phyloP scores from a whole-genome alignment of 176 grass and related monocot genomes.

The Carex myosuroides region DNA sequence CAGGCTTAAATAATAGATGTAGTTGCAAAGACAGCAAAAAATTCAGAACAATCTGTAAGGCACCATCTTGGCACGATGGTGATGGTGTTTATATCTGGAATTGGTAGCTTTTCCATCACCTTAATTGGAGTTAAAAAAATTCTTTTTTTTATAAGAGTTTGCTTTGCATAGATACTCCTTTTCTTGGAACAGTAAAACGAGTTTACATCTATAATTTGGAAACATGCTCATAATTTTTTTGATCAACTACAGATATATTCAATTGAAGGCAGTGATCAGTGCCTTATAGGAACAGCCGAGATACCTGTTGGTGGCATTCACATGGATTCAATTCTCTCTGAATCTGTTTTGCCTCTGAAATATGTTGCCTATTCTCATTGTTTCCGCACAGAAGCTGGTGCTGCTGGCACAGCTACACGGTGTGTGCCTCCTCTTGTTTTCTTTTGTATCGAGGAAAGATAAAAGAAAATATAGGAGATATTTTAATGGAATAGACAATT shows the following conservation, averaged over 20 bases:
- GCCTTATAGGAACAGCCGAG: constrained; percentile 94
- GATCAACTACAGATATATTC: constrained; percentile 63
- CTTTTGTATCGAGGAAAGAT: not conserved
- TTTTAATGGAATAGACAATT: not conserved
- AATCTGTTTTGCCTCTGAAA: constrained; percentile 71
- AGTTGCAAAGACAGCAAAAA: not conserved
- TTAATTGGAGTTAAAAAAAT: not conserved
- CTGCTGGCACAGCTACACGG: constrained; percentile 74
- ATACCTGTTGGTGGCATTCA: constrained; percentile 98
- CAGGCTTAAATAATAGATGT: no score
- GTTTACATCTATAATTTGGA: not conserved
- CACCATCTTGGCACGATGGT: not conserved
- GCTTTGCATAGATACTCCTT: not conserved
- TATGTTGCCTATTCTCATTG: constrained; percentile 96
- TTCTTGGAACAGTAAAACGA: not conserved
- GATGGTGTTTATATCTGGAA: not conserved
- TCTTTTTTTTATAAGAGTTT: not conserved
- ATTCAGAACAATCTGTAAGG: not conserved
- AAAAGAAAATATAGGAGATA: not conserved
- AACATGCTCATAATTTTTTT: not conserved
- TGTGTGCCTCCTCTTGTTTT: constrained; percentile 16
- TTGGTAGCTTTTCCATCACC: not conserved
- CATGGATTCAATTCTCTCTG: constrained; percentile 81
- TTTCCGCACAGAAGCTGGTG: constrained; percentile 94
- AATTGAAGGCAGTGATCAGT: constrained; percentile 81